A percentile compares a stretch with the other conserved stretches of the same genome.
Conservation (phyloP, 2,329 filamentous ascomycete species). For the Alternaria alternata region DNA sequence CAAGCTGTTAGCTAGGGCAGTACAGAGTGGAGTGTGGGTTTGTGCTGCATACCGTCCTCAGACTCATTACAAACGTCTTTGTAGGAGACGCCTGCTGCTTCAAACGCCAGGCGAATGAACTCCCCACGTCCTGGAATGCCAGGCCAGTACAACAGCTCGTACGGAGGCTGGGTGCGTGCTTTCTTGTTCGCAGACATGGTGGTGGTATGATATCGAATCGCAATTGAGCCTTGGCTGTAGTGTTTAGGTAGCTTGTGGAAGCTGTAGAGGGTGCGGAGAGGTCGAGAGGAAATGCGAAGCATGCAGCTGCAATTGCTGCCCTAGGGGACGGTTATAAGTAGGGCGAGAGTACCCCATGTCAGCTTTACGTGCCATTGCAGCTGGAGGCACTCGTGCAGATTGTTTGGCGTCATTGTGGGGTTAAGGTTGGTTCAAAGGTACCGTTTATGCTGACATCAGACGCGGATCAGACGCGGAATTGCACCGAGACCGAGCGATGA, state of each 20-base stretch:
- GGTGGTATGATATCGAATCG: background rate
- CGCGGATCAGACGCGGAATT: conserved; percentile 10
- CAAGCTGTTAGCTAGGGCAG: background rate
- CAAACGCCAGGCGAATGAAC: conserved; percentile 74
- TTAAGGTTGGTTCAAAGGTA: background rate
- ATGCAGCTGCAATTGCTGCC: conserved; percentile 8
- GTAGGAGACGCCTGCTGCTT: conserved; percentile 72
- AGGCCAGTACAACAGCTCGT: conserved; percentile 77
- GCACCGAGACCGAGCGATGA: background rate
- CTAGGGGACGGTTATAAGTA: background rate
- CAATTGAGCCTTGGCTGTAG: background rate
- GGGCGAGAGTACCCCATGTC: background rate
- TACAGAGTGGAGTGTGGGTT: background rate
- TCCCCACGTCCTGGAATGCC: conserved; percentile 77
- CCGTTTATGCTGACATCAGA: background rate
- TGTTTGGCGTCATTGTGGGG: conserved; percentile 29
- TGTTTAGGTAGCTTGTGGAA: background rate
- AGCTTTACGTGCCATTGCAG: background rate
- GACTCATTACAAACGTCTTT: conserved; percentile 65
- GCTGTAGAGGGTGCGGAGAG: background rate
- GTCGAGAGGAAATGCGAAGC: background rate
- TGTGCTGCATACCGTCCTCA: conserved; percentile 51
- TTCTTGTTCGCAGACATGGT: conserved; percentile 38
- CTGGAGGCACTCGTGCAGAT: background rate
- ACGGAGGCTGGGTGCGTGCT: conserved; percentile 53